phyloP scores from a whole-genome alignment of 2,329 filamentous ascomycete genomes.

The Sporothrix brunneoviolacea region DNA sequence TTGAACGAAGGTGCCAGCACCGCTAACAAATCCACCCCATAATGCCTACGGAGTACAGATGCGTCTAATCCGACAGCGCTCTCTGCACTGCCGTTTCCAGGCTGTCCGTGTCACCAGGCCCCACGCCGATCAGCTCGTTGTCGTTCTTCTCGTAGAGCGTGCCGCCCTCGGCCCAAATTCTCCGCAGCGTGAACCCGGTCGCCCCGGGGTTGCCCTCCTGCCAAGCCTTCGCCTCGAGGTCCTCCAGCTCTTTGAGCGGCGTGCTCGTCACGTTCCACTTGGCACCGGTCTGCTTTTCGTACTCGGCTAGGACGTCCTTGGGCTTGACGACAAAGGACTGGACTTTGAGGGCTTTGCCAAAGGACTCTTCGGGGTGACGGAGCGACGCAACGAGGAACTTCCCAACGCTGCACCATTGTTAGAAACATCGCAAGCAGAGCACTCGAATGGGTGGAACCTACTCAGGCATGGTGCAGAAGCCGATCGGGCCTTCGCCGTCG shows the following conservation, averaged over 20 bases:
- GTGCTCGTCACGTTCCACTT: conserved; percentile 50
- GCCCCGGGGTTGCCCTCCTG: conserved; percentile 43
- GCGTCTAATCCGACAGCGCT: conserved; percentile 9
- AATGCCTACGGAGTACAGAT: no score
- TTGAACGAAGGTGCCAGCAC: no score
- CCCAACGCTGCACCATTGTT: conserved; percentile 40
- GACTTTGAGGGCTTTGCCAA: conserved; percentile 55
- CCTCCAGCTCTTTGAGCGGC: conserved; percentile 45
- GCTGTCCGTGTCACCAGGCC: conserved; percentile 43
- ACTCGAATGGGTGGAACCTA: conserved; percentile 34
- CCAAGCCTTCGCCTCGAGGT: conserved; percentile 55
- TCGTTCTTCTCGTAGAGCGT: conserved; percentile 64
- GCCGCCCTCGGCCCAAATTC: conserved; percentile 68
- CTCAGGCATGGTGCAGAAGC: conserved; percentile 67
- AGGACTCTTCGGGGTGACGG: conserved; percentile 45
- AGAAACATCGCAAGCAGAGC: background rate
- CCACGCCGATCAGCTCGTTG: conserved; percentile 51
- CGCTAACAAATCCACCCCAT: no score
- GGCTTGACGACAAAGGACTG: conserved; percentile 66
- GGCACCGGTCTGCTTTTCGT: conserved; percentile 56
- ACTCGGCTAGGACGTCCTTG: conserved; percentile 56
- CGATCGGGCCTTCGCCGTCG: conserved; percentile 54
- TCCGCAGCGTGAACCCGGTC: conserved; percentile 51
- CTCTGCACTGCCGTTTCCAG: conserved; percentile 32
- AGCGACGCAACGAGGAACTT: conserved; percentile 58